phyloP scores from a whole-genome alignment of 345 rosid species.

The Euphorbia peplus region DNA sequence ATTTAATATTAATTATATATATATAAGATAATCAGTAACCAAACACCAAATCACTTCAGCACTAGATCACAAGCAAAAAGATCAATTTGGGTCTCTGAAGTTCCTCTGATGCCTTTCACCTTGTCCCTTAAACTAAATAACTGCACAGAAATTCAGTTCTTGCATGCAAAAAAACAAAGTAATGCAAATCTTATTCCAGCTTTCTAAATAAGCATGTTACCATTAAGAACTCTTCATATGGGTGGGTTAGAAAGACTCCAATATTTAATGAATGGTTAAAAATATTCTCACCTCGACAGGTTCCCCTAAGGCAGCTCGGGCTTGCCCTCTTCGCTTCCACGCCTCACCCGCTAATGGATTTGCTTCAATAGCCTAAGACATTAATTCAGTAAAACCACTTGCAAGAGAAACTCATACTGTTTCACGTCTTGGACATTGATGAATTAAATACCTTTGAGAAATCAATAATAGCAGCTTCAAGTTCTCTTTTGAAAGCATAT shows the following conservation, averaged over 20 bases:
- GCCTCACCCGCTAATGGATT: slow-evolving; percentile 97
- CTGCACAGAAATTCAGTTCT: slow-evolving; percentile 3
- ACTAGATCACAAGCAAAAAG: slow-evolving; percentile 8
- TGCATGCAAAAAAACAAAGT: not conserved
- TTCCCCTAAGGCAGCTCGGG: slow-evolving; percentile 93
- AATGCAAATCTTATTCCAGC: not conserved
- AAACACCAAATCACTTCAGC: slow-evolving; percentile 11
- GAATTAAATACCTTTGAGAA: slow-evolving; percentile 67
- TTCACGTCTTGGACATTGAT: not conserved
- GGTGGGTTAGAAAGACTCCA: slow-evolving; percentile 5
- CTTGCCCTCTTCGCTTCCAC: slow-evolving; percentile 99
- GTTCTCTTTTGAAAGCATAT: slow-evolving; percentile 85
- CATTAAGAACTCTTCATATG: not conserved
- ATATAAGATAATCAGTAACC: not conserved
- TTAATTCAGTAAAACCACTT: slow-evolving; percentile 9
- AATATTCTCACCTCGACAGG: slow-evolving; percentile 59
- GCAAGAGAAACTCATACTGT: slow-evolving; percentile 7
- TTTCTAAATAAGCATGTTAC: not conserved
- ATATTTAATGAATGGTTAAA: slow-evolving; percentile 8
- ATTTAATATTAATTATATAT: not conserved
- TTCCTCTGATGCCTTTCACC: slow-evolving; percentile 7
- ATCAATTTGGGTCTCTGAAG: slow-evolving; percentile 4
- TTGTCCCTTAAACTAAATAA: not conserved
- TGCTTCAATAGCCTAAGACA: slow-evolving; percentile 70
- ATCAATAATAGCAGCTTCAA: slow-evolving; percentile 79